Conservation (phyloP, 2,329 filamentous ascomycete species). For the Macrophomina tecta region DNA sequence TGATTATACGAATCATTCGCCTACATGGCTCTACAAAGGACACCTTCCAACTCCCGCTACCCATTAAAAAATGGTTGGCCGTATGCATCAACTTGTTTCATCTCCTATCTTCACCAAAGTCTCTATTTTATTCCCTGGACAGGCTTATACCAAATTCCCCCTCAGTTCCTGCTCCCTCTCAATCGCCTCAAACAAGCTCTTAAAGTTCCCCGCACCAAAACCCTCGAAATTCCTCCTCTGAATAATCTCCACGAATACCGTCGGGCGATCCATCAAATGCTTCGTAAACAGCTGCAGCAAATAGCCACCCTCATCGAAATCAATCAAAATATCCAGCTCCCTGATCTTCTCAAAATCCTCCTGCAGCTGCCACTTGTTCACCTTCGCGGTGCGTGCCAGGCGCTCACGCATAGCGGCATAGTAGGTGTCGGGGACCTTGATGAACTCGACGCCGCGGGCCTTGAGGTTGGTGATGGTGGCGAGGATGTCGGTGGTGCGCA, state of each 20-base stretch:
- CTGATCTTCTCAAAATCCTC: slow-evolving; percentile 82
- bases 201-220: slow-evolving; percentile 95
- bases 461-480: slow-evolving; percentile 76
- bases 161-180: slow-evolving; percentile 88
- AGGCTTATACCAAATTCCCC: slow-evolving; percentile 68
- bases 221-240: slow-evolving; percentile 89
- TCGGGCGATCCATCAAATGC: slow-evolving; percentile 92
- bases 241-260: slow-evolving; percentile 96
- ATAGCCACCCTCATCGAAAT: slow-evolving; percentile 93
- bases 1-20: too few relatives aligned
- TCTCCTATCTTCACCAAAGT: too few relatives aligned
- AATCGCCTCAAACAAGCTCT: slow-evolving; percentile 92
- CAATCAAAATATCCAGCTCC: slow-evolving; percentile 84
- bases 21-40: too few relatives aligned
- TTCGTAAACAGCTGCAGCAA: slow-evolving; percentile 67
- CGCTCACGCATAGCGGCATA: slow-evolving; percentile 78
- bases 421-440: slow-evolving; percentile 85
- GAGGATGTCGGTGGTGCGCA: slow-evolving; percentile 83
- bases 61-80: too few relatives aligned
- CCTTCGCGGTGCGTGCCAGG: slow-evolving; percentile 58
- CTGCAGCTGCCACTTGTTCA: slow-evolving; percentile 64
- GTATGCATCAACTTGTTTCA: too few relatives aligned
- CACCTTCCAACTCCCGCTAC: too few relatives aligned
- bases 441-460: slow-evolving; percentile 91
- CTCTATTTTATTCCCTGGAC: too few relatives aligned